Evolutionary conservation across 2,329 filamentous ascomycete genomes (phyloP), one percentile per base, ranked within the genome.

Genomic region (Fusarium domesticum): DNA sequence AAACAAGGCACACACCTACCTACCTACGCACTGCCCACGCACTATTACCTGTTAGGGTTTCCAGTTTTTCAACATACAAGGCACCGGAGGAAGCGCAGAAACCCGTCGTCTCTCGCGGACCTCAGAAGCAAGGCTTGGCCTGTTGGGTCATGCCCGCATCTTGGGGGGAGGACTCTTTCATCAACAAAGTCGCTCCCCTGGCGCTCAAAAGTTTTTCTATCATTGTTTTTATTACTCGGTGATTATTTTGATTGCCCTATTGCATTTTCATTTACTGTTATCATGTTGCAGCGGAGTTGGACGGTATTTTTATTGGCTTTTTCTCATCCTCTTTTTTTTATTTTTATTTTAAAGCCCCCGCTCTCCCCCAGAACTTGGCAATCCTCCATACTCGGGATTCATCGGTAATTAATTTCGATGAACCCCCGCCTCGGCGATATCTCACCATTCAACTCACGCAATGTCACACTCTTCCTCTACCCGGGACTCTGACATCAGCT

Each of bases 161-260:
- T 45, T 41, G 34, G 45, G 50, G 33, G 42, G 35, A 41, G 37
- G 16, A 37, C 37, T 17, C 37, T 37, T 45, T 38, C 18, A 32
- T 37, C 30, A 37, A 31, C 17, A 18, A 37, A 34, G 47, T 41
- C 32, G 38, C 35, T 31, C 50, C 44, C 51, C 47, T 46, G 56
- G 56, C 56, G 56, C 53, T 55, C 40, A 58, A 58, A 58, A 58
- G 56, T 58, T 51, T 54, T 43, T 35, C 16, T 35, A 39, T 40
- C 18, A 23, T 23, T 23, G 20, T 23, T 6, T 23, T 23, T 23
- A 6, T 23, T 11, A 23, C 11, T 6, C 11, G 20, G 20, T 6
- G 20, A 11, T 23, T 23, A 11, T 6, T 23, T 23, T 6, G 20
- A 23, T 23, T 23, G 11, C 20, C 11, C 6, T 23, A 6, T 46